A percentile compares a stretch with the other conserved stretches of the same genome.
Conservation (phyloP, 176 grass and related monocot genomes). For the Ensete ventricosum region DNA sequence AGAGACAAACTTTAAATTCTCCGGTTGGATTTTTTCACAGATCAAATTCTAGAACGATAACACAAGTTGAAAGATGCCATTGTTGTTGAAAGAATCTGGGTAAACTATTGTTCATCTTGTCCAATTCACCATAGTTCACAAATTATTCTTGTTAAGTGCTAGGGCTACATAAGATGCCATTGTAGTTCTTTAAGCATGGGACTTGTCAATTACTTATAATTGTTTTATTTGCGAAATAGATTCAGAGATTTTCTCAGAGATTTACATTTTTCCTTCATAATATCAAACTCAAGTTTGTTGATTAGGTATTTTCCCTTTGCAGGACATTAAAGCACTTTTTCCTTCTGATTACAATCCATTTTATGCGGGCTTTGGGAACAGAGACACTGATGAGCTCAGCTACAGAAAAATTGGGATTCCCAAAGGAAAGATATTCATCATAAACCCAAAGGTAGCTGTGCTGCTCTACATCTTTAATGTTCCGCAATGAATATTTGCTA, state of each 20-base stretch:
- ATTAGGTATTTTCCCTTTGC: slow-evolving; percentile 17
- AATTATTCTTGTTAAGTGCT: background rate
- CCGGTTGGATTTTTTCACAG: background rate
- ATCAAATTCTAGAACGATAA: background rate
- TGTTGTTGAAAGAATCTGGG: too few species aligned
- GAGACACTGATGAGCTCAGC: slow-evolving; percentile 96
- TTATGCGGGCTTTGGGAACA: slow-evolving; percentile 98
- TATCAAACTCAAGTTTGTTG: slow-evolving; percentile 10
- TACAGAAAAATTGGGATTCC: slow-evolving; percentile 97
- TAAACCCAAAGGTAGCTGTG: slow-evolving; percentile 78
- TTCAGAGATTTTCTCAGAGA: background rate
- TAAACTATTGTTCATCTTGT: too few species aligned
- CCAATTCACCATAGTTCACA: background rate
- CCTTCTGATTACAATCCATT: slow-evolving; percentile 96
- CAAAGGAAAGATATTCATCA: slow-evolving; percentile 99
- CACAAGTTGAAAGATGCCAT: background rate
- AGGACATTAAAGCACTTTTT: slow-evolving; percentile 98
- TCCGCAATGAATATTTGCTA: slow-evolving; percentile 4
- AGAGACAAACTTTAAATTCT: too few species aligned
- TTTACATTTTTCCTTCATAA: background rate
- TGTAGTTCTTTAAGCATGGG: background rate
- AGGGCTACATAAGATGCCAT: background rate
- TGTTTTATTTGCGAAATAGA: background rate
- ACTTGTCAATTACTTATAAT: background rate
- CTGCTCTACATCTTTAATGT: background rate